Conservation (phyloP, 495 filamentous ascomycete genomes). For the Podospora pseudopauciseta region DNA sequence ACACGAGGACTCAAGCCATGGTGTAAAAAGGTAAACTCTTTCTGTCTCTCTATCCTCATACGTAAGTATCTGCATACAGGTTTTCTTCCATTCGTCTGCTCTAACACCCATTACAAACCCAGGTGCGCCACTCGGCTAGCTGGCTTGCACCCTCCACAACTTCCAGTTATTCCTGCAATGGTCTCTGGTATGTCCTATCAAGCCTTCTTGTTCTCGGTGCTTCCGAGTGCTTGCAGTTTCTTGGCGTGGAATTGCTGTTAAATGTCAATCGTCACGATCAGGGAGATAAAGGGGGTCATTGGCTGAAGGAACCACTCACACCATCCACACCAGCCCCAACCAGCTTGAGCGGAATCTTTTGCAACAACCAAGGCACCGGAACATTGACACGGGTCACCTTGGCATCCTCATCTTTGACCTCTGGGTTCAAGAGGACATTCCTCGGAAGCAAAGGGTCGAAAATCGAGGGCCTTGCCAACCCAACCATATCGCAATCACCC, state of each 20-base stretch:
- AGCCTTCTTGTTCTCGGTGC: background rate
- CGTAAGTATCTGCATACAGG: background rate
- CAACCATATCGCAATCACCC: constrained; percentile 57
- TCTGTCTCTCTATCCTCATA: background rate
- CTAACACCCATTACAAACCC: background rate
- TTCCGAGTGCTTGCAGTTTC: constrained; percentile 1
- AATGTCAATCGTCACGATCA: background rate
- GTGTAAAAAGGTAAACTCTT: too few species aligned
- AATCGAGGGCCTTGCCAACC: constrained; percentile 53
- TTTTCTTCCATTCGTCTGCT: background rate
- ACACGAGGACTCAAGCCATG: too few species aligned
- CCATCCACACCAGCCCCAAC: constrained; percentile 47
- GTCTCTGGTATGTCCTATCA: background rate
- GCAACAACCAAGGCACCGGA: constrained; percentile 32
- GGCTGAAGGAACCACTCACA: constrained; percentile 25
- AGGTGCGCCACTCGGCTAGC: too few species aligned
- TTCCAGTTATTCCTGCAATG: background rate
- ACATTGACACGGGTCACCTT: constrained; percentile 38
- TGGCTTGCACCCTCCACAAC: background rate
- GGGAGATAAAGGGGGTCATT: background rate
- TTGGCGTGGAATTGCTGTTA: background rate
- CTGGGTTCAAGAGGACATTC: constrained; percentile 50
- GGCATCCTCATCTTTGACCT: constrained; percentile 49
- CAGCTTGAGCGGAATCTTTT: constrained; percentile 35
- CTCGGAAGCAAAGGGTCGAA: constrained; percentile 48